Base-by-base conservation (phyloP, 1,284 basidiomycete genomes). In the Leccinum pachyderme region DNA sequence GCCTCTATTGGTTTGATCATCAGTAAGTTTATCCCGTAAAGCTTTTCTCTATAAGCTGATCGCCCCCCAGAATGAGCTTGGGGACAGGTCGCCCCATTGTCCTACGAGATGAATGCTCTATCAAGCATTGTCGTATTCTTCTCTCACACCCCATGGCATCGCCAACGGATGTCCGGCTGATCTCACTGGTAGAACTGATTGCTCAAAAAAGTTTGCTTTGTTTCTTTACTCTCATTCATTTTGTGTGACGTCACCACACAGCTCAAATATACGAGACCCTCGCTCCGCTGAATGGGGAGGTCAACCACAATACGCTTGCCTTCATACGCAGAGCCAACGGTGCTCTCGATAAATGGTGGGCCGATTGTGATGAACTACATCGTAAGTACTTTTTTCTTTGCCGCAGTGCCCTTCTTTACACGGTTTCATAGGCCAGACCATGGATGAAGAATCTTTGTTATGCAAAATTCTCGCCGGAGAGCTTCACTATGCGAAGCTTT, bases 1-100 rank as follows among this genome's bases (percentile, higher is more conserved):
- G 93, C 69, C 80, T 95, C 39, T 96, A 95, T 70, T 92, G 92
- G 87, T 93, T 93, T 64, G 91, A 94, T 73, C 91, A 92, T 73
- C 90, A 92, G 89, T 91, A 62, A 57, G 87, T 77, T 44, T 59
- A 43, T 55, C 33, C 32, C 32, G 24, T 28, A 24, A 44, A 44
- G 22, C 31, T 31, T 28, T 52, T 51, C 50, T 51, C 55, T 35
- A 54, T 49, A 49, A 53, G 56, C 66, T 59, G 63, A 58, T 69
- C 51, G 32, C 61, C 53, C 60, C 29, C 31, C 35, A 93, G 91
- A 70, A 91, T 94, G 84, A 93, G 90, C 71, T 75, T 95, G 51
- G 93, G 93, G 3, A 95, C 91, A 1, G 94, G 94, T 33, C 83
- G 93, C 29, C 94, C 95, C 4, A 85, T 95, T 54, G 85, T 96